These are phyloP conservation scores for Vaccinium myrtillus DNA, from an alignment of 148 eudicot species.

Conservation along the genomic window DNA sequence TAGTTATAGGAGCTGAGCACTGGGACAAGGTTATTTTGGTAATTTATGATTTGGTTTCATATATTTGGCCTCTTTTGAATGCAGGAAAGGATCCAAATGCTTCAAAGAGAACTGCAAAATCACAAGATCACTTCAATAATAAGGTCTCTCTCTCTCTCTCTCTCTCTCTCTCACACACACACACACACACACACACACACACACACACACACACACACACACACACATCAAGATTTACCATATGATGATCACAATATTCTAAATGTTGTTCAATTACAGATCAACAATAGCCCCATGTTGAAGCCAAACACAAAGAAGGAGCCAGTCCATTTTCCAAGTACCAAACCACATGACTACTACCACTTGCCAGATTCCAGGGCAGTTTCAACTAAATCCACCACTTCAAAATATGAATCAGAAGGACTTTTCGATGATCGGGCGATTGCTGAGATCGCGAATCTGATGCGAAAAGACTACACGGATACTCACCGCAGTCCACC, in stretches of 20 bases:
- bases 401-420: slow-evolving; percentile 23
- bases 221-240: neutral
- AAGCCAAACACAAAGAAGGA: slow-evolving; percentile 5
- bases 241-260: neutral
- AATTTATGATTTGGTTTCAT: neutral
- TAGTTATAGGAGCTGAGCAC: neutral
- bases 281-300: neutral
- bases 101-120: slow-evolving; percentile 4
- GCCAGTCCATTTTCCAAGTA: neutral
- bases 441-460: slow-evolving; percentile 44
- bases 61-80: neutral
- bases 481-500: slow-evolving; percentile 49
- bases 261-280: slow-evolving; percentile 3
- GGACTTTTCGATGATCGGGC: slow-evolving; percentile 24
- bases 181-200: neutral
- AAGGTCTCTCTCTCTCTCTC: slow-evolving; percentile 20
- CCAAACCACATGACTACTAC: neutral
- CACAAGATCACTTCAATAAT: slow-evolving; percentile 15
- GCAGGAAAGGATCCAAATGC: slow-evolving; percentile 20
- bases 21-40: neutral
- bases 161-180: neutral
- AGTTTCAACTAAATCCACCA: slow-evolving; percentile 5
- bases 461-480: slow-evolving; percentile 51
- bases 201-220: neutral
- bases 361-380: slow-evolving; percentile 12